A percentile compares a stretch with the other conserved stretches of the same genome.
These are phyloP conservation scores for Penicillium sp. DNA, from an alignment of 2,329 filamentous ascomycete genomes.

Conservation along the genomic window DNA sequence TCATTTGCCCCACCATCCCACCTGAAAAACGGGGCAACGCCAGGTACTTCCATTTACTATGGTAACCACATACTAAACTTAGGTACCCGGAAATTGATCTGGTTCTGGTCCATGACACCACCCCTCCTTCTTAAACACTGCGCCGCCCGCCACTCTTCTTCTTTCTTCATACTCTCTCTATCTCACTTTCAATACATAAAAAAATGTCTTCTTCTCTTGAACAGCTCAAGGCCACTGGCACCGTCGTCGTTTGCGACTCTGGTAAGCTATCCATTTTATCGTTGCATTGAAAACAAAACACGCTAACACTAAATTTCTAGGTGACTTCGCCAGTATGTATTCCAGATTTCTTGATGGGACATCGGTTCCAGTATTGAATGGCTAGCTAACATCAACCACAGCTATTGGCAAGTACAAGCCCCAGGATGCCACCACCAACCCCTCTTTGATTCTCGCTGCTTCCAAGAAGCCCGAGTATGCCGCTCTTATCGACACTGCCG, in stretches of 20 bases:
- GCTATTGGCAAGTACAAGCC: constrained; percentile 99
- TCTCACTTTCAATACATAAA: not conserved
- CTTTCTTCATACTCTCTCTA: constrained; percentile 21
- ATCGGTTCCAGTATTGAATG: not conserved
- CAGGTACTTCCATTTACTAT: constrained; percentile 19
- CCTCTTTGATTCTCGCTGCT: constrained; percentile 94
- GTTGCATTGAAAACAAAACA: constrained; percentile 18
- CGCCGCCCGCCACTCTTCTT: constrained; percentile 20
- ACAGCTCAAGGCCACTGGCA: constrained; percentile 95
- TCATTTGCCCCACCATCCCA: constrained; percentile 30
- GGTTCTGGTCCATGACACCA: constrained; percentile 18
- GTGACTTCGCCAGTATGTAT: constrained; percentile 74
- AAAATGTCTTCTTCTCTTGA: constrained; percentile 86
- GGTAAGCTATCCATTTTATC: constrained; percentile 57
- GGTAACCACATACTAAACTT: not conserved
- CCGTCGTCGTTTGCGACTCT: constrained; percentile 95
- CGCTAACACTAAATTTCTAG: constrained; percentile 43
- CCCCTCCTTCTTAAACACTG: constrained; percentile 26
- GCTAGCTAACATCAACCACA: constrained; percentile 39
- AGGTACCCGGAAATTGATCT: constrained; percentile 18
- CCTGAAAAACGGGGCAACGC: constrained; percentile 8
- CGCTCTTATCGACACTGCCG: constrained; percentile 81
- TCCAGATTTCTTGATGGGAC: constrained; percentile 15
- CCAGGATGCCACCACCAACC: constrained; percentile 99
- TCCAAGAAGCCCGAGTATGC: constrained; percentile 98